These are phyloP conservation scores for Selaginella tamariscina DNA, from an alignment of 75 land plant species.

Conservation along the genomic window DNA sequence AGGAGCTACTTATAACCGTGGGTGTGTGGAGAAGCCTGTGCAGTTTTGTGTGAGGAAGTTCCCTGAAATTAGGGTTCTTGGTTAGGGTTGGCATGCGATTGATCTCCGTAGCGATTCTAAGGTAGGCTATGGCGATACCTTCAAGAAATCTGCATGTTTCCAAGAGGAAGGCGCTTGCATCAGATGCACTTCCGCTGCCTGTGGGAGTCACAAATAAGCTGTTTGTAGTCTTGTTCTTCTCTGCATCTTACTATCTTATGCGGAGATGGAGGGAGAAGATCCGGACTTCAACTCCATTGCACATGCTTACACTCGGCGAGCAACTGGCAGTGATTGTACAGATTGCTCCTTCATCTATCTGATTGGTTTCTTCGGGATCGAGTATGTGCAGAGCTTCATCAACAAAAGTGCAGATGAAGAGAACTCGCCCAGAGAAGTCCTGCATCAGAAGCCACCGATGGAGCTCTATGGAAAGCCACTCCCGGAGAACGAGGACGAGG, in stretches of 20 bases:
- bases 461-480: neutral
- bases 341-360: slow-evolving; percentile 67
- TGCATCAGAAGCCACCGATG: neutral
- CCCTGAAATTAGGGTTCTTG: no score
- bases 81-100: no score
- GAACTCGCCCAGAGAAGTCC: neutral
- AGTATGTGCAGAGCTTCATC: slow-evolving; percentile 44
- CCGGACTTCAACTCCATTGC: slow-evolving; percentile 54
- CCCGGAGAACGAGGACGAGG: slow-evolving; percentile 18
- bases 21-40: no score
- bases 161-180: slow-evolving; percentile 22
- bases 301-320: slow-evolving; percentile 47
- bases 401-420: slow-evolving; percentile 14
- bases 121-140: neutral
- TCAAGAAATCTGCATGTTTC: neutral
- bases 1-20: no score
- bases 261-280: slow-evolving; percentile 81
- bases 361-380: slow-evolving; percentile 71
- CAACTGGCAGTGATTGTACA: slow-evolving; percentile 41
- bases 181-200: slow-evolving; percentile 56
- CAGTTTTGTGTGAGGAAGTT: no score
- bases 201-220: slow-evolving; percentile 48
- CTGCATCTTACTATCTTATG: slow-evolving; percentile 49
- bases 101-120: no score
- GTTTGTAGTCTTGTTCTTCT: slow-evolving; percentile 50